phyloP scores from a whole-genome alignment of 768 basidiomycete genomes.

The Suillus plorans region DNA sequence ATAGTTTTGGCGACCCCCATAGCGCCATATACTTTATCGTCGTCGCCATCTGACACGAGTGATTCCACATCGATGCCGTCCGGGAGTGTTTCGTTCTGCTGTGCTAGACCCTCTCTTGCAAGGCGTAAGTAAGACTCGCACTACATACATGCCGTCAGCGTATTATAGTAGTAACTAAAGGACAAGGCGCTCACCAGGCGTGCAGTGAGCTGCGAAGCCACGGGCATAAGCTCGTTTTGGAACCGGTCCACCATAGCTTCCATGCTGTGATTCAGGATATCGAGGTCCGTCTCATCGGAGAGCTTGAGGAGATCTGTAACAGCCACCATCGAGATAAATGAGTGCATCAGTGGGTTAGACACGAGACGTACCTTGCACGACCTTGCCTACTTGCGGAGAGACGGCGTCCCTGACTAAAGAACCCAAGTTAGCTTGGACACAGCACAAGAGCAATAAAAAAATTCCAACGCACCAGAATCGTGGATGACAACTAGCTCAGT shows the following conservation, averaged over 20 bases:
- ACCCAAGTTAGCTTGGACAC: neutral
- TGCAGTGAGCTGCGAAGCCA: neutral
- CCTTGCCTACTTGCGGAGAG: conserved; percentile 40
- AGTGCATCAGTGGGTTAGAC: neutral
- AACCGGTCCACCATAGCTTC: neutral
- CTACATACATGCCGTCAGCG: neutral
- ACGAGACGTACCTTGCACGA: conserved; percentile 57
- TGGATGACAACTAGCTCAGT: conserved; percentile 71
- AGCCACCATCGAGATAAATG: neutral
- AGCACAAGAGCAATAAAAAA: neutral
- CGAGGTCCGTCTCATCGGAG: neutral
- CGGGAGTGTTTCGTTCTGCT: conserved; percentile 48
- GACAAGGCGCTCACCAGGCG: neutral
- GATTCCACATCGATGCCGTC: conserved; percentile 56
- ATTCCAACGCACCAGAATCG: conserved; percentile 51
- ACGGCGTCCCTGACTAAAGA: conserved; percentile 58
- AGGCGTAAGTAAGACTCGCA: conserved; percentile 73
- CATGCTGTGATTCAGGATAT: neutral
- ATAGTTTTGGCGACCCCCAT: conserved; percentile 34
- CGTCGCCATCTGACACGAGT: conserved; percentile 56
- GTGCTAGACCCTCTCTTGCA: conserved; percentile 61
- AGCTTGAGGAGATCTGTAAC: neutral
- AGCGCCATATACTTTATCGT: conserved; percentile 41
- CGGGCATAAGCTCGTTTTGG: neutral
- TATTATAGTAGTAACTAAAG: neutral